These are phyloP conservation scores for Ogataea paraovalis DNA, from an alignment of 805 yeast genomes.

Conservation along the genomic window DNA sequence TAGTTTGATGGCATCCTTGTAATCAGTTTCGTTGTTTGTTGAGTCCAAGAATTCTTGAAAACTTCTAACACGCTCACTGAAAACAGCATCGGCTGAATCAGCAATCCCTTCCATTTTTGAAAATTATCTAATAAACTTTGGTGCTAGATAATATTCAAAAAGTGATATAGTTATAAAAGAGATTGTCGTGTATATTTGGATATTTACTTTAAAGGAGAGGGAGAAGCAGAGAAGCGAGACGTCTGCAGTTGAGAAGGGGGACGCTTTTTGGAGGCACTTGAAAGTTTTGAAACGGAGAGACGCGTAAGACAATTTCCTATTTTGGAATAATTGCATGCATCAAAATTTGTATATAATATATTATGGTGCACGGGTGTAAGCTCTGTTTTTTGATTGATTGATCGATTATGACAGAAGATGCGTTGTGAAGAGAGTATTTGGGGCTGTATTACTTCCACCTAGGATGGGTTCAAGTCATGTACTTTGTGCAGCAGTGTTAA, in stretches of 20 bases:
- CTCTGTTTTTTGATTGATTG: too few relatives aligned
- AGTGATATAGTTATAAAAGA: not conserved
- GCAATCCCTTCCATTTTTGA: slow-evolving; percentile 23
- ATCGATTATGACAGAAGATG: too few relatives aligned
- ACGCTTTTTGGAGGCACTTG: not conserved
- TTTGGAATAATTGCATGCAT: slow-evolving; percentile 4
- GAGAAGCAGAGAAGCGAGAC: too few relatives aligned
- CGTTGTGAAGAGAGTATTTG: too few relatives aligned
- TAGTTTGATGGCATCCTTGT: slow-evolving; percentile 64
- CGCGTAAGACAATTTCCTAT: slow-evolving; percentile 9
- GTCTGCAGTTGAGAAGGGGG: not conserved
- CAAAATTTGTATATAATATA: not conserved
- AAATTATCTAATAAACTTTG: not conserved
- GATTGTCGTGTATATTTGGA: too few relatives aligned
- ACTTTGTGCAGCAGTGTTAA: too few relatives aligned
- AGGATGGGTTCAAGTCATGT: too few relatives aligned
- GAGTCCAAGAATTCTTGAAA: slow-evolving; percentile 80
- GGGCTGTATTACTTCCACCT: too few relatives aligned
- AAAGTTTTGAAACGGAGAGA: not conserved
- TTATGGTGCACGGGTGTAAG: too few relatives aligned
- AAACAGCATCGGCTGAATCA: slow-evolving; percentile 35
- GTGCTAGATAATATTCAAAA: not conserved
- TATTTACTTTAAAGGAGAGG: not conserved
- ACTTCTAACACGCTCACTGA: slow-evolving; percentile 79
- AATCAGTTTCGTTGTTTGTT: slow-evolving; percentile 51